Evolutionary conservation across 2,329 filamentous ascomycete species (phyloP).

Genomic region (Pseudocercospora fijiensis): DNA sequence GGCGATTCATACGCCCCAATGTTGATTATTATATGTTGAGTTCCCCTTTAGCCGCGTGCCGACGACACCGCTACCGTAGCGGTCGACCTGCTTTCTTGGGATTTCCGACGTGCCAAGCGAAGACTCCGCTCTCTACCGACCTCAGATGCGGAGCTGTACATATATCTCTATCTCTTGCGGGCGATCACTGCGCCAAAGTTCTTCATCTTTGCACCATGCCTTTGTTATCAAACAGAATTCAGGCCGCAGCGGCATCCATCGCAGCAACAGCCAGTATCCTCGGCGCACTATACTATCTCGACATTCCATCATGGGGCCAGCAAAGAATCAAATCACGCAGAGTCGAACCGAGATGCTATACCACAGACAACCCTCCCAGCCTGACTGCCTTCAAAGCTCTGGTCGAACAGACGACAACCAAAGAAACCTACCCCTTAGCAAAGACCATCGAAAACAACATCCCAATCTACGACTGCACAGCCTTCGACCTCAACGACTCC

Average conservation of each 20-base stretch:
- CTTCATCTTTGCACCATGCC: too few relatives aligned
- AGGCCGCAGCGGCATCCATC: constrained; percentile 14
- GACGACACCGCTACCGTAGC: neutral
- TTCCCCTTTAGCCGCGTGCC: neutral
- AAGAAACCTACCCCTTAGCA: constrained; percentile 51
- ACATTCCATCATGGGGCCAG: constrained; percentile 25
- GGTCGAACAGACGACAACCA: constrained; percentile 24
- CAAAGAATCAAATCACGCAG: constrained; percentile 25
- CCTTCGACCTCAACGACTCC: constrained; percentile 39
- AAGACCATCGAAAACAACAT: constrained; percentile 50
- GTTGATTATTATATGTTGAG: neutral
- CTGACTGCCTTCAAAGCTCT: constrained; percentile 29
- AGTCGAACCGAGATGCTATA: constrained; percentile 27
- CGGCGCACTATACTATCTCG: constrained; percentile 23
- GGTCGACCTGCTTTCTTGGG: neutral
- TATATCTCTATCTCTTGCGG: neutral
- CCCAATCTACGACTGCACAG: constrained; percentile 55
- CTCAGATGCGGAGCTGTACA: neutral
- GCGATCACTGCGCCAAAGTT: neutral
- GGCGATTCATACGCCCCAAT: neutral
- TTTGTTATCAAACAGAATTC: neutral
- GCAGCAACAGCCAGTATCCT: constrained; percentile 13
- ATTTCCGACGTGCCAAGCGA: neutral
- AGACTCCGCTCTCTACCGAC: neutral
- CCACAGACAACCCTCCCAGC: constrained; percentile 20